Base-by-base conservation (phyloP, 148 eudicot genomes). In the Beta vulgaris region DNA sequence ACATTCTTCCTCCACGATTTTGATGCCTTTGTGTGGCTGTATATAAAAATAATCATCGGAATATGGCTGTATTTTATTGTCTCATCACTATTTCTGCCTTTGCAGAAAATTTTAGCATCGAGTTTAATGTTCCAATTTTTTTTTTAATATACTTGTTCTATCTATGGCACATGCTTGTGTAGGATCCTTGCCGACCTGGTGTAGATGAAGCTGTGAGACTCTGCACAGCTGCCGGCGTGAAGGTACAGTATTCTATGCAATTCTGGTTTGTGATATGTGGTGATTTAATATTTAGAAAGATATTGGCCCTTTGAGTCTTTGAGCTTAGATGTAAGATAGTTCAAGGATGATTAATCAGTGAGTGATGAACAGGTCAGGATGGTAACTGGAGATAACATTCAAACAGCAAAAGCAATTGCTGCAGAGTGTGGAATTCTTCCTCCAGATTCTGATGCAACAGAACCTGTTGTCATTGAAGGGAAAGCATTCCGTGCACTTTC, bases 151-250 rank as follows among this genome's bases (percentile, higher is more conserved):
- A 60, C 49, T 67, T 29, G 8, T 19, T 12, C 73, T 26, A 57
- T 67, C 34, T 80, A 15, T 39, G 26, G 29, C 48, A 43, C 71
- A 19, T 73, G 60, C 76, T 69, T 84, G 25, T 81, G 69, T 77
- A 93, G 98, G 98, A 93, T 84, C 98, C 98, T 75, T 91, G 98
- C 74, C 94, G 97, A 19, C 90, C 97, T 37, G 97, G 97, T 76
- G 98, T 91, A 54, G 86, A 76, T 82, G 91, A 89, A 57, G 97
- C 98, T 32, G 98, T 93, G 71, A 81, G 80, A 76, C 63, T 89
- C 19, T 93, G 98, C 67, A 75, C 83, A 59, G 82, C 85, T 60
- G 94, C 98, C 67, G 98, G 98, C 68, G 93, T 93, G 53, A 88
- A 90, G 98, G 98, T 93, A 85, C 23, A 7, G 3, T 21, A 40